Conservation (phyloP, 306 rosid genomes). For the Rosa rugosa region DNA sequence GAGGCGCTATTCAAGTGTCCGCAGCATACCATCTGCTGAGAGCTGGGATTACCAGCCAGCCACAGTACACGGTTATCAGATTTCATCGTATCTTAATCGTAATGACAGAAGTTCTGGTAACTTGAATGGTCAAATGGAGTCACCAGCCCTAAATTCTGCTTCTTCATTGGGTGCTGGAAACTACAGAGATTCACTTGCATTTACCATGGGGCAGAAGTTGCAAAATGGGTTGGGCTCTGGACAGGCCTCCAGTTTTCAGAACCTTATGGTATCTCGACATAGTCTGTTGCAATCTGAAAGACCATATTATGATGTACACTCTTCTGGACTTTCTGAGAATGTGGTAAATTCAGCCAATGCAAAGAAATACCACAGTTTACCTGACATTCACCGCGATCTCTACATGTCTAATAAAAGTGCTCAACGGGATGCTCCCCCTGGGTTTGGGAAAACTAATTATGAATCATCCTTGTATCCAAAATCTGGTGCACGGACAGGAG, state of each 20-base stretch:
- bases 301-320: slow-evolving; percentile 41
- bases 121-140: slow-evolving; percentile 52
- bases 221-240: slow-evolving; percentile 59
- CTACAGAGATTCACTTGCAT: slow-evolving; percentile 60
- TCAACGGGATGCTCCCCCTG: slow-evolving; percentile 52
- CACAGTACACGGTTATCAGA: slow-evolving; percentile 76
- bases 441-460: slow-evolving; percentile 38
- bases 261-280: slow-evolving; percentile 47
- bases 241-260: slow-evolving; percentile 62
- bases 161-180: slow-evolving; percentile 49
- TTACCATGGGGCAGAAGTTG: slow-evolving; percentile 59
- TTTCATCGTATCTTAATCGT: slow-evolving; percentile 52
- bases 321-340: slow-evolving; percentile 54
- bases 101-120: slow-evolving; percentile 51
- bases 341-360: slow-evolving; percentile 49
- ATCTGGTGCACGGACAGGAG: slow-evolving; percentile 51
- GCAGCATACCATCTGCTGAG: slow-evolving; percentile 26
- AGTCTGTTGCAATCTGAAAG: slow-evolving; percentile 58
- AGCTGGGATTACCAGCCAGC: slow-evolving; percentile 80
- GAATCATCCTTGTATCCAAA: slow-evolving; percentile 46
- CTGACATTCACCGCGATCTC: slow-evolving; percentile 62
- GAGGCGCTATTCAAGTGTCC: slow-evolving; percentile 56
- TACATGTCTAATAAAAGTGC: slow-evolving; percentile 48
- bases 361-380: slow-evolving; percentile 88
- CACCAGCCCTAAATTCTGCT: slow-evolving; percentile 43